phyloP scores from a whole-genome alignment of 352 stramenopile species.

The Globisporangium apiculatum region DNA sequence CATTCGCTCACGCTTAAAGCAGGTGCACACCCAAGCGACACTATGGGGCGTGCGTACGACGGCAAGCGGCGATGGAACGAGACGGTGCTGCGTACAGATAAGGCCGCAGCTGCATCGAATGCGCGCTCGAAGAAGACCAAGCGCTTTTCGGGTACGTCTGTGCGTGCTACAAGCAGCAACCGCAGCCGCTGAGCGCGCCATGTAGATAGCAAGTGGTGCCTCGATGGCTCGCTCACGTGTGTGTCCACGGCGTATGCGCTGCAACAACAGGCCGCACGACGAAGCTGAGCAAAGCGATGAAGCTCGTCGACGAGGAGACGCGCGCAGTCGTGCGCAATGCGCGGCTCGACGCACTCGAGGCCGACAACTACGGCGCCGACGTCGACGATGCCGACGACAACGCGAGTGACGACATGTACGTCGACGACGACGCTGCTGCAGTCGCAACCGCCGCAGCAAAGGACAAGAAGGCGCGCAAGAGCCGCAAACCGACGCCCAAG shows the following conservation, averaged over 20 bases:
- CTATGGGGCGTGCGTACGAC: conserved; percentile 72
- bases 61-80: conserved; percentile 84
- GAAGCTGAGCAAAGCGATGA: conserved; percentile 79
- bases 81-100: conserved; percentile 53
- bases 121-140: conserved; percentile 26
- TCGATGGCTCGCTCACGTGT: neutral
- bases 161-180: neutral
- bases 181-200: no score
- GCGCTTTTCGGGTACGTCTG: conserved; percentile 47
- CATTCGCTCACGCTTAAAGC: neutral
- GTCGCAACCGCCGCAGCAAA: conserved; percentile 3
- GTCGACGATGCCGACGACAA: conserved; percentile 48
- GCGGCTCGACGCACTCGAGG: conserved; percentile 82
- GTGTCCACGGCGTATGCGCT: neutral
- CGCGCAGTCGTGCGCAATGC: conserved; percentile 76
- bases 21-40: neutral
- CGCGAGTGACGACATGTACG: conserved; percentile 50
- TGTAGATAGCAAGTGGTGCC: no score
- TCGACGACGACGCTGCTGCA: conserved; percentile 50
- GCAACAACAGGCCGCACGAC: conserved; percentile 44
- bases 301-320: conserved; percentile 78
- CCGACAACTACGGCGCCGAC: conserved; percentile 83
- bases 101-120: conserved; percentile 3
- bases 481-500: conserved; percentile 4
- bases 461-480: conserved; percentile 39